These are phyloP conservation scores for Abrus pulchellus DNA, from an alignment of 306 rosid genomes.

Conservation along the genomic window DNA sequence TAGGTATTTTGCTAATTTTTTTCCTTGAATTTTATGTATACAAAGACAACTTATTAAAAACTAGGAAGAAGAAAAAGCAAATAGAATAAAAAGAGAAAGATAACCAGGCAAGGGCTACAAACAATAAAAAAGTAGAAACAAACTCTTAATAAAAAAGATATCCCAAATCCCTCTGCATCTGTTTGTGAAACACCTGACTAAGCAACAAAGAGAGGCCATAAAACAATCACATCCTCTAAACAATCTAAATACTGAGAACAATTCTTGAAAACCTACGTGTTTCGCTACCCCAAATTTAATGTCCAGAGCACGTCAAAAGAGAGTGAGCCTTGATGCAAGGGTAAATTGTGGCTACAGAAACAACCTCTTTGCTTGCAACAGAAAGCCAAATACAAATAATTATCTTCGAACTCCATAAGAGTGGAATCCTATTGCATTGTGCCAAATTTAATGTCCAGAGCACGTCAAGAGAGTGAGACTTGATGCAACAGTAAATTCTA, in stretches of 20 bases:
- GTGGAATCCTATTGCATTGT: not conserved
- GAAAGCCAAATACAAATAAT: conserved; percentile 5
- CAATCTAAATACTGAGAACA: not conserved
- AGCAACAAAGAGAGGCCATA: conserved; percentile 24
- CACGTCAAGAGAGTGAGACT: no score
- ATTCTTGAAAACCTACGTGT: conserved; percentile 25
- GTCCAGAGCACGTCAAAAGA: conserved; percentile 16
- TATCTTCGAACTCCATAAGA: not conserved
- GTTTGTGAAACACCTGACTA: not conserved
- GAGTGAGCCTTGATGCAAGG: not conserved
- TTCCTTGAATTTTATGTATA: not conserved
- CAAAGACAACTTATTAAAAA: not conserved
- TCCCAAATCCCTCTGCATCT: conserved; percentile 31
- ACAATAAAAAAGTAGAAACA: not conserved
- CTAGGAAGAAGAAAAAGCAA: not conserved
- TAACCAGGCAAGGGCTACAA: not conserved
- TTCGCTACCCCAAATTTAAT: conserved; percentile 15
- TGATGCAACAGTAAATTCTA: no score
- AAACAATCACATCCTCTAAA: conserved; percentile 1
- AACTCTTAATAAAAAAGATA: not conserved
- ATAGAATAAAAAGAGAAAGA: not conserved
- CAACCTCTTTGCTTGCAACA: not conserved
- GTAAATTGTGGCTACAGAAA: conserved; percentile 12
- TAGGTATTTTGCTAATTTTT: not conserved
- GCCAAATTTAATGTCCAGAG: no score